phyloP scores from a whole-genome alignment of 495 filamentous ascomycete genomes.

The Penicillium lividum region DNA sequence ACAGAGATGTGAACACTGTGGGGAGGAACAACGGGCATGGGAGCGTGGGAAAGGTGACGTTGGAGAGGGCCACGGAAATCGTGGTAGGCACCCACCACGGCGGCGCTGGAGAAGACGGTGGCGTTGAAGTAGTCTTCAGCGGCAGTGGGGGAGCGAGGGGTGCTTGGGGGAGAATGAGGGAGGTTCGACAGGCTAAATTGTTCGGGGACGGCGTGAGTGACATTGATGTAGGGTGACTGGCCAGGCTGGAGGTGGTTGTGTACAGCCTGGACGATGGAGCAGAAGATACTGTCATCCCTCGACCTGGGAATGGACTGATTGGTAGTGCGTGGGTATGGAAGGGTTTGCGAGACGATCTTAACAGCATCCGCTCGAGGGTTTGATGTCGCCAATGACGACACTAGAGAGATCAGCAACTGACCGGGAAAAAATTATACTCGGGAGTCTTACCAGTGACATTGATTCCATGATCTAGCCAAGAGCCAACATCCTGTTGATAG shows the following conservation, averaged over 20 bases:
- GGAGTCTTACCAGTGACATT: conserved; percentile 41
- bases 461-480: conserved; percentile 48
- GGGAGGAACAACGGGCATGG: conserved; percentile 65
- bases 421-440: background rate
- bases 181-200: conserved; percentile 64
- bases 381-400: conserved; percentile 38
- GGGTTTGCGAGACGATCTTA: conserved; percentile 61
- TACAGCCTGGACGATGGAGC: conserved; percentile 53
- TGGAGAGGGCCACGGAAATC: conserved; percentile 54
- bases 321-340: conserved; percentile 58
- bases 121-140: conserved; percentile 58
- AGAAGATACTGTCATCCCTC: conserved; percentile 45
- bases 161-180: conserved; percentile 60
- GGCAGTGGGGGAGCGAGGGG: conserved; percentile 50
- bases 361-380: conserved; percentile 47
- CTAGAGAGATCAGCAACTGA: conserved; percentile 24
- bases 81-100: conserved; percentile 55
- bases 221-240: conserved; percentile 57
- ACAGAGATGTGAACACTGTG: conserved; percentile 64
- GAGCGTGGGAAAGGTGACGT: conserved; percentile 43
- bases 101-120: conserved; percentile 57
- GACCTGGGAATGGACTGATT: conserved; percentile 40
- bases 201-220: conserved; percentile 63
- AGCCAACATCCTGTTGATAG: conserved; percentile 36
- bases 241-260: conserved; percentile 50